Evolutionary conservation across 805 yeast genomes (phyloP).

Genomic region (Debaryomyces hansenii): DNA sequence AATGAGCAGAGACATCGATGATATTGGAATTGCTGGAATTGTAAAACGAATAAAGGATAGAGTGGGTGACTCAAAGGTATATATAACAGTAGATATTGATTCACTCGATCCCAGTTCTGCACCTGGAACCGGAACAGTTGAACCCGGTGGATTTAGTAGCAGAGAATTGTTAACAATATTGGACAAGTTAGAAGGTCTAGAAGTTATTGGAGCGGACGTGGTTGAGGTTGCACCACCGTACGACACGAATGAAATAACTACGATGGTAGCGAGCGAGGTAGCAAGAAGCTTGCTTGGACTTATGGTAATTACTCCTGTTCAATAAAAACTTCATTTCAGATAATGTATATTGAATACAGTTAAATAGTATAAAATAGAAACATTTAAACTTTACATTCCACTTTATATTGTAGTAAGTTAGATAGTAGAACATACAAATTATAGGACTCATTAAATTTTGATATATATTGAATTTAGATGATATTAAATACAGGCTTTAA

Average conservation of each 20-base stretch:
- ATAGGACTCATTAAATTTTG: no score
- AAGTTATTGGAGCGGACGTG: constrained; percentile 27
- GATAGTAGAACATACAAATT: no score
- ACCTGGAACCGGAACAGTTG: constrained; percentile 31
- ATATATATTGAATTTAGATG: no score
- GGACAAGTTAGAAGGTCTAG: constrained; percentile 27
- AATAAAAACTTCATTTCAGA: not conserved
- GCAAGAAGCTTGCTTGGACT: constrained; percentile 22
- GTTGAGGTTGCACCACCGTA: constrained; percentile 31
- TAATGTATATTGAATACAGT: no score
- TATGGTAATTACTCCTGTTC: constrained; percentile 14
- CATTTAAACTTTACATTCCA: no score
- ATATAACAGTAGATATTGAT: constrained; percentile 28
- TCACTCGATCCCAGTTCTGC: constrained; percentile 27
- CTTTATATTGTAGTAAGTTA: no score
- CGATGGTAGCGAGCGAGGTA: constrained; percentile 25
- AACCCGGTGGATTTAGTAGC: constrained; percentile 25
- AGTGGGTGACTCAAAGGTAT: constrained; percentile 11
- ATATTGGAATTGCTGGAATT: constrained; percentile 9
- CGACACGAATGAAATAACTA: constrained; percentile 25
- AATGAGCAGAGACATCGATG: constrained; percentile 11
- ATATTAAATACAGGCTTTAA: no score
- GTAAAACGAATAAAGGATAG: constrained; percentile 8
- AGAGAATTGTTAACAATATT: constrained; percentile 25
- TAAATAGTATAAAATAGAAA: no score